These are phyloP conservation scores for Alternaria triticina DNA, from an alignment of 2,329 filamentous ascomycete genomes.

Conservation along the genomic window DNA sequence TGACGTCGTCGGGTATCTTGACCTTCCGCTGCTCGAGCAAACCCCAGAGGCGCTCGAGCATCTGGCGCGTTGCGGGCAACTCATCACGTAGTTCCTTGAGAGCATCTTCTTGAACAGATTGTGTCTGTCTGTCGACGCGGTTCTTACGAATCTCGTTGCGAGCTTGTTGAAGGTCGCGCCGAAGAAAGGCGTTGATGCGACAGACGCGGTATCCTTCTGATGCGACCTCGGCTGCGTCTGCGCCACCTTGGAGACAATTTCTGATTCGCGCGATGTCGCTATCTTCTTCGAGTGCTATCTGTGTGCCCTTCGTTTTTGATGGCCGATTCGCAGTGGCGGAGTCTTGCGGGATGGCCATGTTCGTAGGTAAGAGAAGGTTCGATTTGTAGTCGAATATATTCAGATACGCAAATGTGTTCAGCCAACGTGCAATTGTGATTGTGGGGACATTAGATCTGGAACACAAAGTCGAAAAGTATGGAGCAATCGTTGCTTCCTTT, in stretches of 20 bases:
- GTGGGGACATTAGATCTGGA: not conserved
- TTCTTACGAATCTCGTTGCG: not conserved
- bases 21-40: conserved; percentile 1
- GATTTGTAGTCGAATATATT: not conserved
- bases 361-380: not conserved
- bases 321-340: not conserved
- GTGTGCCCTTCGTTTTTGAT: not conserved
- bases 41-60: not conserved
- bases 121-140: not conserved
- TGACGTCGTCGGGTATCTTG: conserved; percentile 5
- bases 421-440: not conserved
- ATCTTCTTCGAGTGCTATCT: not conserved
- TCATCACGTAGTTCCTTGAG: conserved; percentile 5
- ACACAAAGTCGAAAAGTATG: not conserved
- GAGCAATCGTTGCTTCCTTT: not conserved
- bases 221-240: not conserved
- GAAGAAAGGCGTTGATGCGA: conserved; percentile 4
- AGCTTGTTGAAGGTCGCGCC: not conserved
- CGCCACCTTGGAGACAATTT: not conserved
- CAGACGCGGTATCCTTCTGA: conserved; percentile 8
- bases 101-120: not conserved
- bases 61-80: not conserved
- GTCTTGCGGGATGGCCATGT: not conserved
- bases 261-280: conserved; percentile 1
- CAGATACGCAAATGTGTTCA: not conserved